Evolutionary conservation across 2,329 filamentous ascomycete species (phyloP).

Genomic region (Xylariaceae sp.): DNA sequence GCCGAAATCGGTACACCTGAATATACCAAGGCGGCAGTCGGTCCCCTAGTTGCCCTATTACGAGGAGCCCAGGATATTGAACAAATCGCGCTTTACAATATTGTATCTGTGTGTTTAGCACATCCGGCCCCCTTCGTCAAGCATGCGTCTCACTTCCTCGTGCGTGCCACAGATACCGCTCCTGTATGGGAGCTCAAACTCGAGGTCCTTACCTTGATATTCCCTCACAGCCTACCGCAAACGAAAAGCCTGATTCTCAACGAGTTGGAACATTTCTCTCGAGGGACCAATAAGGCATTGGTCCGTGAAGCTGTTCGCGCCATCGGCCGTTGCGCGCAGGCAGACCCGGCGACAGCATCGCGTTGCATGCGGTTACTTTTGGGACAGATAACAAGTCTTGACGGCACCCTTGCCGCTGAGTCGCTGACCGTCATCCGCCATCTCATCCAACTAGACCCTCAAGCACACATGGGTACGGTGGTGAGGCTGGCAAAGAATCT

Average conservation of each 20-base stretch:
- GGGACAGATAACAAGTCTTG: conserved; percentile 85
- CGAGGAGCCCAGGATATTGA: conserved; percentile 87
- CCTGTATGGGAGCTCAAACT: conserved; percentile 91
- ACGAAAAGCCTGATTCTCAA: conserved; percentile 87
- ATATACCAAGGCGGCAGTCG: conserved; percentile 77
- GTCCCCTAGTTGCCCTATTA: conserved; percentile 84
- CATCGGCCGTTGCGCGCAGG: conserved; percentile 91
- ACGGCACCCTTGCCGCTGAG: conserved; percentile 88
- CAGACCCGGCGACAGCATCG: conserved; percentile 71
- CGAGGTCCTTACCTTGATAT: conserved; percentile 88
- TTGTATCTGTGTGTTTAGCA: conserved; percentile 86
- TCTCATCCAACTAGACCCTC: conserved; percentile 89
- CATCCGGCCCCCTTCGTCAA: conserved; percentile 82
- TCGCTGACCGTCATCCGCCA: conserved; percentile 94
- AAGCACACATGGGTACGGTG: conserved; percentile 82
- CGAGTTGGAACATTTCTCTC: conserved; percentile 92
- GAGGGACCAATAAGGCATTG: conserved; percentile 73
- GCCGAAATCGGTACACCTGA: conserved; percentile 81
- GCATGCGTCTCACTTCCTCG: conserved; percentile 88
- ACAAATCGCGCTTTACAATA: conserved; percentile 89
- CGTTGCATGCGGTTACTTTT: conserved; percentile 85
- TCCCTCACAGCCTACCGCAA: conserved; percentile 78
- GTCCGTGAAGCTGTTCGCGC: conserved; percentile 90
- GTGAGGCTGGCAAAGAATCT: conserved; percentile 89
- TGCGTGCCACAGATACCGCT: conserved; percentile 78